Conservation (phyloP, 371 early-diverging fungal genomes). For the Umbelopsis sp. region DNA sequence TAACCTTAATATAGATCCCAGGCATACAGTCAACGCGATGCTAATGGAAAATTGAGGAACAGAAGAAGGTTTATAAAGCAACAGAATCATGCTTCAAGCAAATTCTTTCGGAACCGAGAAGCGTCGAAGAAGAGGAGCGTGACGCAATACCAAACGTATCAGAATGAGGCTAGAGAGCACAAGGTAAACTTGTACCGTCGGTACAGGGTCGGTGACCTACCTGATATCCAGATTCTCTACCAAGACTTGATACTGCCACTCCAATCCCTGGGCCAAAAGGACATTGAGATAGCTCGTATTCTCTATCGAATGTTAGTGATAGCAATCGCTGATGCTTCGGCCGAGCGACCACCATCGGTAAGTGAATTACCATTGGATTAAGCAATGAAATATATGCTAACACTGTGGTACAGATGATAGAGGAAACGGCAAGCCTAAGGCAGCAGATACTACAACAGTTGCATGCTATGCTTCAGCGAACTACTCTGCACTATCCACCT, state of each 20-base stretch:
- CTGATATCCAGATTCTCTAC: constrained; percentile 74
- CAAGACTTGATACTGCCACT: constrained; percentile 70
- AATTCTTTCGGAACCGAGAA: constrained; percentile 42
- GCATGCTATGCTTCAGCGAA: constrained; percentile 31
- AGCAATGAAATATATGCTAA: not conserved
- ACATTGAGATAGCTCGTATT: constrained; percentile 66
- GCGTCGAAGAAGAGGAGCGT: constrained; percentile 25
- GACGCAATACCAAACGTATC: constrained; percentile 23
- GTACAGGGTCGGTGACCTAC: constrained; percentile 75
- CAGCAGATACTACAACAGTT: constrained; percentile 36
- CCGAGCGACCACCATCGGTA: constrained; percentile 34
- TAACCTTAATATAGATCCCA: not conserved
- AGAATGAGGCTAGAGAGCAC: constrained; percentile 56
- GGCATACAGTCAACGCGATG: constrained; percentile 2
- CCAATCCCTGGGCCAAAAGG: constrained; percentile 61
- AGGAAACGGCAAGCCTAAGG: constrained; percentile 33
- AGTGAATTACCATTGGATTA: not conserved
- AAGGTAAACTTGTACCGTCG: constrained; percentile 62
- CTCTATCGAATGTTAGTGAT: constrained; percentile 56
- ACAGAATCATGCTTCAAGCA: constrained; percentile 9
- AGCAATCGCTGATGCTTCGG: constrained; percentile 41
- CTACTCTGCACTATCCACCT: constrained; percentile 47
- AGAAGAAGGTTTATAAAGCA: constrained; percentile 27
- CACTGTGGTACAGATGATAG: constrained; percentile 22
- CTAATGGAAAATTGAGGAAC: constrained; percentile 1